Evolutionary conservation across 139 green algal species (phyloP), one percentile per base, ranked within the genome.

Genomic region (Parachlorella kessleri): DNA sequence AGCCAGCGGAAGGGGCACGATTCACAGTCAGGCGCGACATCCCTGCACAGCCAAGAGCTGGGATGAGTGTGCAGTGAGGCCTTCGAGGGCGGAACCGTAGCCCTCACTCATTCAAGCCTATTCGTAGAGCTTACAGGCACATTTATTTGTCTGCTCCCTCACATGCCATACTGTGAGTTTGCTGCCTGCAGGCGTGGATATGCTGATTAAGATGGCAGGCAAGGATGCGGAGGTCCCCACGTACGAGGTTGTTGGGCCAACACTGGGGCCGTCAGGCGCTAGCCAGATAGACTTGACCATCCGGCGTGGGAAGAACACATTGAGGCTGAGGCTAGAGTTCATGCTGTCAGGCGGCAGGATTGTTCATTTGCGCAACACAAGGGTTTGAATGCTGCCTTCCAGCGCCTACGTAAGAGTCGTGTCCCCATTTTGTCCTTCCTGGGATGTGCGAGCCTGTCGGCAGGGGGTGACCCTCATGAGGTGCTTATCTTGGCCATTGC

Each of bases 131-230:
- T n/a, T n/a, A n/a, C n/a, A n/a, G n/a, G n/a, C n/a, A n/a, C n/a
- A n/a, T n/a, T n/a, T n/a, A n/a, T n/a, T n/a, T n/a, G n/a, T n/a
- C n/a, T n/a, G n/a, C n/a, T n/a, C n/a, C n/a, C n/a, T n/a, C n/a
- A n/a, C n/a, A n/a, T n/a, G n/a, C n/a, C n/a, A n/a, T n/a, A n/a
- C n/a, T n/a, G n/a, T n/a, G n/a, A n/a, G n/a, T n/a, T n/a, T n/a
- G n/a, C n/a, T n/a, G n/a, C n/a, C n/a, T n/a, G n/a, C n/a, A 55
- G 78, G 78, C 6, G 73, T 85, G 41, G 74, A 85, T 39, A 38
- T 37, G 74, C 74, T 85, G 55, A 36, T 70, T 33, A 66, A 72
- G 18, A 81, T 81, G 74, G 74, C 75, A 37, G 80, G 80, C 1
- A 78, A 81, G 21, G 39, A 78, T 30, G 66, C 80, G 7, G 68